Percentiles rank a stretch among this genome's conserved stretches.
These are phyloP conservation scores for Erythrophleum fordii DNA, from an alignment of 306 rosid genomes.

Conservation along the genomic window DNA sequence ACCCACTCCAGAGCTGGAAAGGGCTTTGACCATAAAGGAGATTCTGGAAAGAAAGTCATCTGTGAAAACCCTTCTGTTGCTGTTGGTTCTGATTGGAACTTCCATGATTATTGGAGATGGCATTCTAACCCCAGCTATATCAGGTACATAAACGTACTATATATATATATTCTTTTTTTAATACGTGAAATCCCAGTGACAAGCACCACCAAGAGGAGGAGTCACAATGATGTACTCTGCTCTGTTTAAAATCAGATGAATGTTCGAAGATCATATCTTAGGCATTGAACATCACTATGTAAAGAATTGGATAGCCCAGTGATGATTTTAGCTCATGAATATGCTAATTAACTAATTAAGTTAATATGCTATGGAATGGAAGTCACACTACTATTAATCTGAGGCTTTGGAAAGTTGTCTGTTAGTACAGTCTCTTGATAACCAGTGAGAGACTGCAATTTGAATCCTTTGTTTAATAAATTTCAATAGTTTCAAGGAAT, in stretches of 20 bases:
- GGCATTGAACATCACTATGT: not conserved
- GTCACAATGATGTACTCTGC: not conserved
- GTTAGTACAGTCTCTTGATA: not conserved
- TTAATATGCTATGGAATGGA: not conserved
- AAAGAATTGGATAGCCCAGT: not conserved
- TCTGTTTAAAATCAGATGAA: not conserved
- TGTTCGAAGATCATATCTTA: not conserved
- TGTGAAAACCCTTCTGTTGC: slow-evolving; percentile 68
- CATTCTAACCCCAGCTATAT: slow-evolving; percentile 93
- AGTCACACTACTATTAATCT: too few relatives aligned
- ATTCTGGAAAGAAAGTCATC: slow-evolving; percentile 64
- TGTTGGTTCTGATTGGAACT: slow-evolving; percentile 91
- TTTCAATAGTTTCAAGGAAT: not conserved
- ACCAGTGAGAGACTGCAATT: not conserved
- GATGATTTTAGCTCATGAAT: not conserved
- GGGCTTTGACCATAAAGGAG: slow-evolving; percentile 85
- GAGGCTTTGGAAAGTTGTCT: too few relatives aligned
- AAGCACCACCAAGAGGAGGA: not conserved
- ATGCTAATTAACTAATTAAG: not conserved
- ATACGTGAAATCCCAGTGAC: not conserved
- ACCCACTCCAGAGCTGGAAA: slow-evolving; percentile 89
- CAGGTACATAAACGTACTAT: slow-evolving; percentile 63
- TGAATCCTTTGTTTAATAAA: not conserved
- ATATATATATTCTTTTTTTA: too few relatives aligned
- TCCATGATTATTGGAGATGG: slow-evolving; percentile 99